Evolutionary conservation across 164 flowering plant species (phyloP).

Genomic region (Aristolochia fimbriata): DNA sequence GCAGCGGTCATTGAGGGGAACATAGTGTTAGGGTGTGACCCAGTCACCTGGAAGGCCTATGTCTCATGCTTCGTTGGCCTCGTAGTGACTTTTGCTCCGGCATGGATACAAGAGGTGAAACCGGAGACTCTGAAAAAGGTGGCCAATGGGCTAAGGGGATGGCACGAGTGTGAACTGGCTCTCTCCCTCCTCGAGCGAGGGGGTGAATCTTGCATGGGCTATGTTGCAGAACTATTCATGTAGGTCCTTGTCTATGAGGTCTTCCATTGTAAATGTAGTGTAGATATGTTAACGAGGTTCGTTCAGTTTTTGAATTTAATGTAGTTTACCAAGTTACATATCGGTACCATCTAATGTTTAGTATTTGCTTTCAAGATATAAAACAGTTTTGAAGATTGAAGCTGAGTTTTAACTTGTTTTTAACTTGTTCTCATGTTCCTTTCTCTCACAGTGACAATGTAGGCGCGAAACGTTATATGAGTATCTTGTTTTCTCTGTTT

Average conservation of each 20-base stretch:
- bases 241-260: not conserved
- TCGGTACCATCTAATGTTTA: no score
- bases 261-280: not conserved
- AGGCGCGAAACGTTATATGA: no score
- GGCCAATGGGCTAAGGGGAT: slow-evolving; percentile 60
- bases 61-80: slow-evolving; percentile 61
- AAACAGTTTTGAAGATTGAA: no score
- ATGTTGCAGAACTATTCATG: slow-evolving; percentile 47
- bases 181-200: slow-evolving; percentile 65
- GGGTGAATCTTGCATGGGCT: slow-evolving; percentile 53
- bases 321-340: no score
- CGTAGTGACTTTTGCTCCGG: slow-evolving; percentile 49
- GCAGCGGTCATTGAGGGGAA: slow-evolving; percentile 69
- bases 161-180: slow-evolving; percentile 77
- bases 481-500: no score
- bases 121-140: slow-evolving; percentile 43
- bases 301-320: no score
- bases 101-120: slow-evolving; percentile 61
- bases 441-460: no score
- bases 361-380: no score
- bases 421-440: no score
- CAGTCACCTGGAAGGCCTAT: slow-evolving; percentile 73
- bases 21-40: slow-evolving; percentile 60
- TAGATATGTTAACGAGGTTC: not conserved
- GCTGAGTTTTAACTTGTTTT: no score